Conservation (phyloP, 2,329 filamentous ascomycete species). For the Podosphaera leucotricha region DNA sequence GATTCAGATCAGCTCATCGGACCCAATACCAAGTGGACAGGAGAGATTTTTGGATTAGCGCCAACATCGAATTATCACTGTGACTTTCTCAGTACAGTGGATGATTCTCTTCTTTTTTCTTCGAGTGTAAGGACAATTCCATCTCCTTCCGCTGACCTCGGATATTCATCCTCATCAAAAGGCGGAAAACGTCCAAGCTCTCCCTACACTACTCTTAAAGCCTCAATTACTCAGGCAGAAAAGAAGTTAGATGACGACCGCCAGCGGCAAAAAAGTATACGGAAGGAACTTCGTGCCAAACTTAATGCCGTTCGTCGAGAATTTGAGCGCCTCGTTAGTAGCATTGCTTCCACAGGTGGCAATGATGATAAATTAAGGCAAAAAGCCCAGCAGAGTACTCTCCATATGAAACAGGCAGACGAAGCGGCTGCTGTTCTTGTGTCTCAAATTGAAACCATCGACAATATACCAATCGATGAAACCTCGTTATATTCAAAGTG, state of each 20-base stretch:
- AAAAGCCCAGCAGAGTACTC: slow-evolving; percentile 51
- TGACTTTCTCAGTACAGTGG: slow-evolving; percentile 49
- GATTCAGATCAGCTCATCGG: slow-evolving; percentile 15
- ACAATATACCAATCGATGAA: slow-evolving; percentile 39
- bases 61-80: slow-evolving; percentile 56
- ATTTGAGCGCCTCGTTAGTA: slow-evolving; percentile 42
- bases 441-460: slow-evolving; percentile 37
- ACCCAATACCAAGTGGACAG: slow-evolving; percentile 38
- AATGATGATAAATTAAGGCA: slow-evolving; percentile 55
- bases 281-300: slow-evolving; percentile 52
- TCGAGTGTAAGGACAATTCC: slow-evolving; percentile 32
- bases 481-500: slow-evolving; percentile 26
- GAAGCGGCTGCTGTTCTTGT: slow-evolving; percentile 31
- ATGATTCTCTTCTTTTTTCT: slow-evolving; percentile 42
- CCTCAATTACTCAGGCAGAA: slow-evolving; percentile 51
- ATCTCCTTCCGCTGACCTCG: slow-evolving; percentile 10
- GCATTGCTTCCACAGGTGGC: slow-evolving; percentile 43
- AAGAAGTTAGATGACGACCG: slow-evolving; percentile 46
- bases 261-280: slow-evolving; percentile 41
- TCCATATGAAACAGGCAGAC: slow-evolving; percentile 43
- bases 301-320: slow-evolving; percentile 47
- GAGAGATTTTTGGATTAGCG: slow-evolving; percentile 44
- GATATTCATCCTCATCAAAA: slow-evolving; percentile 22
- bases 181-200: slow-evolving; percentile 49
- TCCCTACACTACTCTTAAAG: slow-evolving; percentile 51